phyloP scores from a whole-genome alignment of 2,329 filamentous ascomycete genomes.

The Pestalotiopsis sp. region DNA sequence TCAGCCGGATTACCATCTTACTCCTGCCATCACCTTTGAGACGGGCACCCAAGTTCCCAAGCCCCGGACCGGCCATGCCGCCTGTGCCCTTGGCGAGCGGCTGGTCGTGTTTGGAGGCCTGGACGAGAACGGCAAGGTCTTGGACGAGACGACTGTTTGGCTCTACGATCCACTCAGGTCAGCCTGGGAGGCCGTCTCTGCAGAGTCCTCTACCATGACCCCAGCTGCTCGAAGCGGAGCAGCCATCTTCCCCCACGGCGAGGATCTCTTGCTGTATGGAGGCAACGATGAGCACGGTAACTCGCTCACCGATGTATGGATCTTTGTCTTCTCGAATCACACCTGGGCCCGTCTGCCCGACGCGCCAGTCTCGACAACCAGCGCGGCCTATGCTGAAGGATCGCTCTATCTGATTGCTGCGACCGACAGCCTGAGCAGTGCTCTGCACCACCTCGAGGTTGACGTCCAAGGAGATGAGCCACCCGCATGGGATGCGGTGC shows the following conservation, averaged over 20 bases:
- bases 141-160: constrained; percentile 39
- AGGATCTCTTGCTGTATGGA: constrained; percentile 54
- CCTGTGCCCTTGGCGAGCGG: constrained; percentile 34
- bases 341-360: constrained; percentile 54
- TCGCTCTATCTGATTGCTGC: constrained; percentile 50
- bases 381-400: constrained; percentile 45
- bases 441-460: constrained; percentile 39
- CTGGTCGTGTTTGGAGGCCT: constrained; percentile 40
- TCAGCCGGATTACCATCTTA: constrained; percentile 33
- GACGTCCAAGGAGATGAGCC: constrained; percentile 31
- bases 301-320: constrained; percentile 48
- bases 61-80: constrained; percentile 37
- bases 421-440: constrained; percentile 34
- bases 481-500: constrained; percentile 40
- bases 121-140: constrained; percentile 29
- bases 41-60: constrained; percentile 32
- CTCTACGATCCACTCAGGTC: constrained; percentile 39
- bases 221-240: constrained; percentile 35
- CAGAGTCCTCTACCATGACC: constrained; percentile 15
- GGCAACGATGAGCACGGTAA: constrained; percentile 36
- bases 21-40: constrained; percentile 34
- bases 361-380: constrained; percentile 39
- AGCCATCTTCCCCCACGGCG: constrained; percentile 38
- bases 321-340: constrained; percentile 49
- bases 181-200: constrained; percentile 36